Evolutionary conservation across 768 basidiomycete genomes (phyloP).

Genomic region (Termitomyces sp.): DNA sequence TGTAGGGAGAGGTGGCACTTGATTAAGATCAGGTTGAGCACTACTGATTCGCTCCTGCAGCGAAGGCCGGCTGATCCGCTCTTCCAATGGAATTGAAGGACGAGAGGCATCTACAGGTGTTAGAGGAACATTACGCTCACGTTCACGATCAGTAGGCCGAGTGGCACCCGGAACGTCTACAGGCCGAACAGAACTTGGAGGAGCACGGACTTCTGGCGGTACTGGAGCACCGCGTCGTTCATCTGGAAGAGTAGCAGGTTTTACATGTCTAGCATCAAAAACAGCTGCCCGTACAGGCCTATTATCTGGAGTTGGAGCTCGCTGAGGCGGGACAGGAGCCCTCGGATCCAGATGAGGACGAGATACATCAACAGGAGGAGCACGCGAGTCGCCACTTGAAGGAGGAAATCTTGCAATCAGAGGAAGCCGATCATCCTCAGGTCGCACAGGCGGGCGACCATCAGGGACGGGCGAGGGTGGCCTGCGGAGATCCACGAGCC

Average conservation of each 20-base stretch:
- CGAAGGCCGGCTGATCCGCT: conserved; percentile 27
- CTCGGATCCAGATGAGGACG: conserved; percentile 20
- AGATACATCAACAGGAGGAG: conserved; percentile 21
- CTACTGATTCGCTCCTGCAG: conserved; percentile 28
- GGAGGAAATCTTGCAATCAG: conserved; percentile 11
- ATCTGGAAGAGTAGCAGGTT: conserved; percentile 22
- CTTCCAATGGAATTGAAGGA: conserved; percentile 26
- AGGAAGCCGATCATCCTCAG: conserved; percentile 12
- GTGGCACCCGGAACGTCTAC: conserved; percentile 12
- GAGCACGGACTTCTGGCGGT: conserved; percentile 7
- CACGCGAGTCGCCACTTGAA: conserved; percentile 14
- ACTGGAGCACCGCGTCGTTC: conserved; percentile 16
- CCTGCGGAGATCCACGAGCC: conserved; percentile 27
- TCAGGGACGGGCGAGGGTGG: conserved; percentile 10
- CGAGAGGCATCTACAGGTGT: conserved; percentile 15
- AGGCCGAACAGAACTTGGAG: conserved; percentile 15
- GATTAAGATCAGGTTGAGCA: conserved; percentile 21
- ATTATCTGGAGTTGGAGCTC: conserved; percentile 19
- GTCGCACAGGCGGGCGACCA: conserved; percentile 12
- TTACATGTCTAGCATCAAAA: conserved; percentile 26
- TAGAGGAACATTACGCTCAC: conserved; percentile 6
- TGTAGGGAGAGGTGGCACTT: conserved; percentile 2
- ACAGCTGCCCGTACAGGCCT: conserved; percentile 13
- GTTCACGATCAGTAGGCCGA: conserved; percentile 10
- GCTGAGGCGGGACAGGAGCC: conserved; percentile 19